Evolutionary conservation across 257 asterid species (phyloP), one percentile per base, ranked within the genome.

Genomic region (Lavandula angustifolia): DNA sequence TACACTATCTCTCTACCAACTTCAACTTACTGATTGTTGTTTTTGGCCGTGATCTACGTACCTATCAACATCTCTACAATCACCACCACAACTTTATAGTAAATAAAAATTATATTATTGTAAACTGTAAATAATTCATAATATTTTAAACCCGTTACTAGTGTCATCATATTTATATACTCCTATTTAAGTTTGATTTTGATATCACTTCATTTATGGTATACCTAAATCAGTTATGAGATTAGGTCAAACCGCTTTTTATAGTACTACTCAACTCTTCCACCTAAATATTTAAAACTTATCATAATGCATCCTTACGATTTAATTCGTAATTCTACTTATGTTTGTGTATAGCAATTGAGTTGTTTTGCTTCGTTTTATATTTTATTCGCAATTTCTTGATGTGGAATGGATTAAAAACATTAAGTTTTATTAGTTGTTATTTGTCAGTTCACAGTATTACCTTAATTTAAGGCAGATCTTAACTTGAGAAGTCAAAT

Each of bases 21-120:
- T 84, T 73, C 73, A 78, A 71, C 78, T 73, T 54, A 73, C 83
- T 73, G 74, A 54, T 71, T 68, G 72, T 64, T 71, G 60, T 61
- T 78, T 69, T 64, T 54, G 70, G 75, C 75, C 84, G 67, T 81
- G 83, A 80, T 78, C 81, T 70, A 78, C 88, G 84, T 74, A 78
- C 91, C 78, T 62, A 56, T 14, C 50, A 52, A 50, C 75, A 54
- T 57, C 61, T 71, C 37, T 53, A 65, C 38, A 50, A 47, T 55
- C 66, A 37, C 68, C 72, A 49, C 69, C 58, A 70, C 77, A 42
- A 41, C 64, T 35, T 60, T 73, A 17, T 35, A 6, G 9, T 55
- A 12, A 55, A 32, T 55, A 33, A 22, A 41, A 7, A 10, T 8
- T 35, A 32, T 14, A 40, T 9, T 43, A 40, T 16, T 22, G 27